These are phyloP conservation scores for Pyrenula massariospora DNA, from an alignment of 495 filamentous ascomycete genomes.

Conservation along the genomic window DNA sequence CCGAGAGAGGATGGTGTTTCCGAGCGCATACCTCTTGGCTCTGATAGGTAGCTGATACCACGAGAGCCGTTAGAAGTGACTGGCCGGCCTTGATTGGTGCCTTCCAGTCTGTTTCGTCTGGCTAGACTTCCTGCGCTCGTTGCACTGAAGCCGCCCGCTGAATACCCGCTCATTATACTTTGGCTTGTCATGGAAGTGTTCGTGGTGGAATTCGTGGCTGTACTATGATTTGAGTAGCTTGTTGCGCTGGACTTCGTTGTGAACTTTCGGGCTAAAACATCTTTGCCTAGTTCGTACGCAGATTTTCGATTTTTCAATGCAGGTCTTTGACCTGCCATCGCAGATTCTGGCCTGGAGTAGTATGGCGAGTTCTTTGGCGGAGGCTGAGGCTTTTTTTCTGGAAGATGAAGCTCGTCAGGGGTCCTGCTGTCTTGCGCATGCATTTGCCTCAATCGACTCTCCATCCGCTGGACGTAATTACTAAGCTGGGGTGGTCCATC, in stretches of 20 bases:
- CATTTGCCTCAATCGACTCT: slow-evolving; percentile 62
- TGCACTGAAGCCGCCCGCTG: slow-evolving; percentile 82
- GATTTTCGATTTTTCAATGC: slow-evolving; percentile 57
- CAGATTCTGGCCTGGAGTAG: slow-evolving; percentile 31
- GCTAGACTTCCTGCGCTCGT: slow-evolving; percentile 91
- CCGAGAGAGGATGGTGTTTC: slow-evolving; percentile 51
- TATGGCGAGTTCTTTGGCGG: slow-evolving; percentile 30
- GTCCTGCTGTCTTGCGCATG: slow-evolving; percentile 45
- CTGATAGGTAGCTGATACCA: slow-evolving; percentile 22
- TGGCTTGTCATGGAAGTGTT: slow-evolving; percentile 67
- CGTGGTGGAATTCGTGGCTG: slow-evolving; percentile 56
- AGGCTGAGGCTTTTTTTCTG: slow-evolving; percentile 21
- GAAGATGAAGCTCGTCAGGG: slow-evolving; percentile 22
- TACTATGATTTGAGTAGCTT: slow-evolving; percentile 59
- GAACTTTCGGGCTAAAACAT: slow-evolving; percentile 59
- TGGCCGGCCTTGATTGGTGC: slow-evolving; percentile 31
- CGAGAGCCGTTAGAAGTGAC: slow-evolving; percentile 34
- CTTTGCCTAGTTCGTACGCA: slow-evolving; percentile 66
- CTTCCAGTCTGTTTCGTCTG: slow-evolving; percentile 44
- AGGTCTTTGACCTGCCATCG: slow-evolving; percentile 24
- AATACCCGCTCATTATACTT: slow-evolving; percentile 86
- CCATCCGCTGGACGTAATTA: slow-evolving; percentile 85
- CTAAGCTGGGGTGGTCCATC: slow-evolving; percentile 58
- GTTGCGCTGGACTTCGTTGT: slow-evolving; percentile 83
- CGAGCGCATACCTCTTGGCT: no score